A percentile compares a stretch with the other conserved stretches of the same genome.
Evolutionary conservation across 345 rosid species (phyloP).

Genomic region (Excoecaria agallocha): DNA sequence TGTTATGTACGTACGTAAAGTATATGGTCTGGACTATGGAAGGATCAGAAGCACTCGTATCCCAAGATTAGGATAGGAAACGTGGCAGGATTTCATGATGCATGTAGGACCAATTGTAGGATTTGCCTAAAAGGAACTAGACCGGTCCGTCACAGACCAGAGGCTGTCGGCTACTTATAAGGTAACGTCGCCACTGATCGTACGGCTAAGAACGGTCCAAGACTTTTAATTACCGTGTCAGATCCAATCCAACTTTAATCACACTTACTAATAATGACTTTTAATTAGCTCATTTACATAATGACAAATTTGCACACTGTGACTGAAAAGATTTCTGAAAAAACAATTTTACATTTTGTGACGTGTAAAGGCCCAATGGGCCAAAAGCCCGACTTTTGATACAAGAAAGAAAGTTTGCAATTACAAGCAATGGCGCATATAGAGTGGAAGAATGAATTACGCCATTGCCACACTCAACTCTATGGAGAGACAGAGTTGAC

Average conservation of each 20-base stretch:
- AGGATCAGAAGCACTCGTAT: not conserved
- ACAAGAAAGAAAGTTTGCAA: too few species aligned
- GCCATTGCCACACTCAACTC: too few species aligned
- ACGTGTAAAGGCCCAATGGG: too few species aligned
- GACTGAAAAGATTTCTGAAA: too few species aligned
- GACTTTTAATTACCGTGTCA: slow-evolving; percentile 6
- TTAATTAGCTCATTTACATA: not conserved
- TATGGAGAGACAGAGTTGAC: too few species aligned
- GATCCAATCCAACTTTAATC: not conserved
- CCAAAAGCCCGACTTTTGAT: too few species aligned
- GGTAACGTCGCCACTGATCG: slow-evolving; percentile 27
- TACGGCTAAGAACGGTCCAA: slow-evolving; percentile 23
- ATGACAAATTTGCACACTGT: not conserved
- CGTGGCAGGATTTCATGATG: slow-evolving; percentile 38
- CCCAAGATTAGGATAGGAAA: not conserved
- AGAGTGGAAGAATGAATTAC: too few species aligned
- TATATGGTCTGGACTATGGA: not conserved
- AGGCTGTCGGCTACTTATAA: slow-evolving; percentile 29
- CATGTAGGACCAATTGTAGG: not conserved
- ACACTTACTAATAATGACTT: not conserved
- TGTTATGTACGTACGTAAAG: not conserved
- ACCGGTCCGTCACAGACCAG: slow-evolving; percentile 39
- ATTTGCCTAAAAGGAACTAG: slow-evolving; percentile 48
- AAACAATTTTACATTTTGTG: too few species aligned
- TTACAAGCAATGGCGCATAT: too few species aligned